Conservation (phyloP, 257 asterid species). For the Solanum okadae region DNA sequence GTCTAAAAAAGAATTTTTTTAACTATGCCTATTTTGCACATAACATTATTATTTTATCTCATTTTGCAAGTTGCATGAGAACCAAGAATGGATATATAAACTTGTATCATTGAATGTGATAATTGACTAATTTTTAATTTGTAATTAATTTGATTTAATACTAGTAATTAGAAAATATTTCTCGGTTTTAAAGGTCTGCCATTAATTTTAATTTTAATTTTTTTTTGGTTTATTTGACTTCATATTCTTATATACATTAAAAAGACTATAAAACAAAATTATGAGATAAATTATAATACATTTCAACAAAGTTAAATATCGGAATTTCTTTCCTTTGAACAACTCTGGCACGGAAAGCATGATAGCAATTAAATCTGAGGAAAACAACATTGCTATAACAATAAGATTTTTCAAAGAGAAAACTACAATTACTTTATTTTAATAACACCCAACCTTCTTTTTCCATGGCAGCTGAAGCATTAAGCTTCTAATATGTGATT, state of each 20-base stretch:
- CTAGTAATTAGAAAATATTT: background rate
- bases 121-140: too few relatives aligned
- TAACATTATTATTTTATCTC: too few relatives aligned
- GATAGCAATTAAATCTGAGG: background rate
- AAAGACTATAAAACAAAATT: background rate
- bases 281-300: too few relatives aligned
- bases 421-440: background rate
- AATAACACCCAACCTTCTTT: background rate
- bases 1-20: background rate
- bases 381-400: background rate
- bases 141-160: background rate
- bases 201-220: too few relatives aligned
- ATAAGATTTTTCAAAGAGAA: background rate
- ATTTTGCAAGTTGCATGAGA: background rate
- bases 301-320: too few relatives aligned
- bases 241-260: too few relatives aligned
- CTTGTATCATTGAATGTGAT: background rate
- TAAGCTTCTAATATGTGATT: too few relatives aligned
- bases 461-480: background rate
- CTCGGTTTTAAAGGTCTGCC: background rate
- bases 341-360: background rate
- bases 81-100: background rate
- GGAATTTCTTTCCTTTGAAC: background rate
- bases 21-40: background rate
- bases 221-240: background rate